Conservation (phyloP, 768 basidiomycete species). For the Amanita phalloides region DNA sequence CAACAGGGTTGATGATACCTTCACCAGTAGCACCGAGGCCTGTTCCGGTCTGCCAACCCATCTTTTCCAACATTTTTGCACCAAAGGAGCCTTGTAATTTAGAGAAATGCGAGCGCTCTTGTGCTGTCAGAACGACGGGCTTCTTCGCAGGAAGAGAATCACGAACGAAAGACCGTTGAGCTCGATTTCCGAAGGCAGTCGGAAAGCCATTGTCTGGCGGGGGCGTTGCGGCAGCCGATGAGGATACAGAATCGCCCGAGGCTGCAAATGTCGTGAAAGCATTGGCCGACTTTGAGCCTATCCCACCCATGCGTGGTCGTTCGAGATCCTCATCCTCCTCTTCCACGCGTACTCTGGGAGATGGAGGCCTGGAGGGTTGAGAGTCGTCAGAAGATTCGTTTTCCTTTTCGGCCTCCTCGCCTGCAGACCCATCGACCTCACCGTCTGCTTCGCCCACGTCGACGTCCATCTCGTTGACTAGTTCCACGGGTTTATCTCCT, state of each 20-base stretch:
- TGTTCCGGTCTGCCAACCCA: constrained; percentile 85
- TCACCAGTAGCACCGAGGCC: constrained; percentile 69
- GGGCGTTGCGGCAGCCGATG: constrained; percentile 13
- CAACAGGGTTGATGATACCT: constrained; percentile 84
- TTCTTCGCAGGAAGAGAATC: constrained; percentile 34
- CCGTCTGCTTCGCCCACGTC: constrained; percentile 24
- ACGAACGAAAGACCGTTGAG: constrained; percentile 38
- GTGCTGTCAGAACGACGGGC: constrained; percentile 41
- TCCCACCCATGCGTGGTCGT: constrained; percentile 31
- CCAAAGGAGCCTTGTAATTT: constrained; percentile 73
- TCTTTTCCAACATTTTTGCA: constrained; percentile 85
- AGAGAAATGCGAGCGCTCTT: constrained; percentile 74
- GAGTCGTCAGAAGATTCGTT: constrained; percentile 33
- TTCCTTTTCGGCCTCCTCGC: constrained; percentile 27
- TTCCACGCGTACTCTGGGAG: constrained; percentile 43
- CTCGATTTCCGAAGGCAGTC: constrained; percentile 27
- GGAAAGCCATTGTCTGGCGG: constrained; percentile 20
- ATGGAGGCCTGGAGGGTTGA: constrained; percentile 41
- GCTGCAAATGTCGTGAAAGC: constrained; percentile 22
- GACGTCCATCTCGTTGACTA: constrained; percentile 26
- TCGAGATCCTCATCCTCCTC: constrained; percentile 34
- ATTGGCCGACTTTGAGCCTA: constrained; percentile 14
- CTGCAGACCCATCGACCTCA: constrained; percentile 24
- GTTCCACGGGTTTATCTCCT: constrained; percentile 39
- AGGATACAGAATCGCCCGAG: constrained; percentile 8